Evolutionary conservation across 495 filamentous ascomycete genomes (phyloP), one percentile per base, ranked within the genome.

Genomic region (Aspergillus diversus): DNA sequence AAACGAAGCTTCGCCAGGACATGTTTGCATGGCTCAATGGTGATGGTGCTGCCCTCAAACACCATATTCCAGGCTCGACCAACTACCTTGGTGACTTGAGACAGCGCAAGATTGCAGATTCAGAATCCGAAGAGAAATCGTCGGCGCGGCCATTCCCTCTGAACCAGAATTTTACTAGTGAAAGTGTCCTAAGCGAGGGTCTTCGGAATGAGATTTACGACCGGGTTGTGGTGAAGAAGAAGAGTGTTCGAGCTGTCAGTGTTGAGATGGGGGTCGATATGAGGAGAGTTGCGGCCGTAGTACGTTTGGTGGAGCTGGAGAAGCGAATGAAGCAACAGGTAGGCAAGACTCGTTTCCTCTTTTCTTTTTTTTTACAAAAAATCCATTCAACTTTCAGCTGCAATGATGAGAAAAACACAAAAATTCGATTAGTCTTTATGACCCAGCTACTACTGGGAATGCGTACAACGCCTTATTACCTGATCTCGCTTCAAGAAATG

Each of bases 391-490:
- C 34, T 49, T 35, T 13, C 47, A 34, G 60, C 64, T 66, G 49
- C 58, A 75, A 88, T 89, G 89, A 89, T 88, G 90, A 91, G 81
- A 73, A 65, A 85, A 83, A 60, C 56, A 85, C 84, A 87, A 88
- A 81, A 84, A 80, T 82, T 89, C 93, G 94, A 97, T 99, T 97
- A 97, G 94, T 97, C 94, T 97, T 94, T 82, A 97, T 97, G 94
- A 97, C 92, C 86, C 75, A 72, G 63, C 72, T 67, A 52, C 61
- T 56, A 27, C 69, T 68, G 75, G 69, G 75, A 69, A 86, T 92
- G 90, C 86, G 91, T 92, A 92, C 77, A 87, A 82, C 81, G 72
- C 64, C 65, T 66, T 66, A 66, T 68, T 70, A 54, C 64, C 74
- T 76, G 74, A 75, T 66, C 47, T 6, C 11, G 47, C 47, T 21